A percentile compares a stretch with the other conserved stretches of the same genome.
Evolutionary conservation across 2,329 filamentous ascomycete species (phyloP).

Genomic region (Akanthomyces muscarius): DNA sequence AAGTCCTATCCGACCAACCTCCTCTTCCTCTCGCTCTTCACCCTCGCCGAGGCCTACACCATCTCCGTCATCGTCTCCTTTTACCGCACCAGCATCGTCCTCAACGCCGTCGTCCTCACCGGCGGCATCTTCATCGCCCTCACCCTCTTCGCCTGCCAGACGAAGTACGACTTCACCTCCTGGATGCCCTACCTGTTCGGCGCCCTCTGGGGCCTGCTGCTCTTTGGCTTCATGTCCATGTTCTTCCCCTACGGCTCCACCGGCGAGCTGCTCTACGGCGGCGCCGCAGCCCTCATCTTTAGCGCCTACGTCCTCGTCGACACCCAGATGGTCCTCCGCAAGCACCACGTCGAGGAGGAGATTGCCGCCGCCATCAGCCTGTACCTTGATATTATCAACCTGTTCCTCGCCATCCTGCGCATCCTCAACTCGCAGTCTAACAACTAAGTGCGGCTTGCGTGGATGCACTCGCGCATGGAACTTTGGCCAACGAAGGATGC

Average conservation of each 20-base stretch:
- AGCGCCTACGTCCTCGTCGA: constrained; percentile 93
- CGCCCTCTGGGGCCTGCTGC: constrained; percentile 79
- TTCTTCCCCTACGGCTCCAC: constrained; percentile 85
- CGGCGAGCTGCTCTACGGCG: constrained; percentile 80
- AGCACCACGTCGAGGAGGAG: constrained; percentile 97
- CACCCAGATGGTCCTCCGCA: constrained; percentile 90
- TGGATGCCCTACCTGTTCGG: constrained; percentile 97
- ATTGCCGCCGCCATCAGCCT: constrained; percentile 92
- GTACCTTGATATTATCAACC: constrained; percentile 93
- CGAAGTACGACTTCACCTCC: constrained; percentile 94
- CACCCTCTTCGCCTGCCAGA: constrained; percentile 89
- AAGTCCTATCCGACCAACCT: constrained; percentile 94
- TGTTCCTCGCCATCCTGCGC: constrained; percentile 91
- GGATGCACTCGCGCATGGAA: neutral
- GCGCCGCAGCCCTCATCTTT: constrained; percentile 80
- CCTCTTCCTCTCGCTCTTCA: constrained; percentile 87
- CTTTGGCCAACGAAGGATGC: neutral
- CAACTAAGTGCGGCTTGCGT: constrained; percentile 56
- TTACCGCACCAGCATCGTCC: constrained; percentile 77
- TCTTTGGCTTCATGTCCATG: constrained; percentile 88
- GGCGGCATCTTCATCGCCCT: constrained; percentile 76
- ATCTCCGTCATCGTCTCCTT: constrained; percentile 91
- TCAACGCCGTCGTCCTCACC: constrained; percentile 87
- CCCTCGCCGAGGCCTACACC: constrained; percentile 85
- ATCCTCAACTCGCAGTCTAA: constrained; percentile 96